phyloP scores from a whole-genome alignment of 108 stramenopile genomes.

The Asterionellopsis glacialis region DNA sequence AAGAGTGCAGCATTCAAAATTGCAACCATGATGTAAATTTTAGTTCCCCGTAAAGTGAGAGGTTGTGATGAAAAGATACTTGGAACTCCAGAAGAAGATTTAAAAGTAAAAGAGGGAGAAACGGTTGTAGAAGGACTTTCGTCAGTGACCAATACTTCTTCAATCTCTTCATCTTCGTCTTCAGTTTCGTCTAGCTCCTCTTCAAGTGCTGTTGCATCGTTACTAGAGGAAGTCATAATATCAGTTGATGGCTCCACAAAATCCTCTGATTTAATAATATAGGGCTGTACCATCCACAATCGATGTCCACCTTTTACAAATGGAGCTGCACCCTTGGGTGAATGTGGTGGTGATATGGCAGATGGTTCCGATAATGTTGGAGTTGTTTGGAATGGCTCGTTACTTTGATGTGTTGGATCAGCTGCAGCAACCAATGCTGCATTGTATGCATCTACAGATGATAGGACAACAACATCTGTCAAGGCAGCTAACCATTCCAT shows the following conservation, averaged over 20 bases:
- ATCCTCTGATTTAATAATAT: slow-evolving; percentile 14
- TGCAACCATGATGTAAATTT: slow-evolving; percentile 21
- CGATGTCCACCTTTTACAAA: slow-evolving; percentile 17
- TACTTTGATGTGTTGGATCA: slow-evolving; percentile 20
- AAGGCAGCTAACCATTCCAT: slow-evolving; percentile 75
- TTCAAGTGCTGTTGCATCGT: slow-evolving; percentile 4
- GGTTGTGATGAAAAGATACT: neutral
- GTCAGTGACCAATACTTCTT: slow-evolving; percentile 4
- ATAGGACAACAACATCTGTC: slow-evolving; percentile 67
- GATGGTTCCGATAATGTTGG: no score
- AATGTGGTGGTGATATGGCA: no score
- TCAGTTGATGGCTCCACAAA: no score
- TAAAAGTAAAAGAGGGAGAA: neutral
- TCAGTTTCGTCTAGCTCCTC: slow-evolving; percentile 5
- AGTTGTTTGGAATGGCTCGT: neutral
- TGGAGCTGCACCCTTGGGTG: no score
- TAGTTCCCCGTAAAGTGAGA: slow-evolving; percentile 19
- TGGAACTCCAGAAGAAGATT: neutral
- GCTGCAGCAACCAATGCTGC: slow-evolving; percentile 39
- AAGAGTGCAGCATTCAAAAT: slow-evolving; percentile 43
- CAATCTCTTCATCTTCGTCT: slow-evolving; percentile 5
- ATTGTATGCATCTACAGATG: slow-evolving; percentile 68
- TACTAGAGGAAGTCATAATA: no score
- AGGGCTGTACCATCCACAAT: slow-evolving; percentile 34
- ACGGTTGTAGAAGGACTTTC: slow-evolving; percentile 6